A percentile compares a stretch with the other conserved stretches of the same genome.
phyloP scores from a whole-genome alignment of 2,329 filamentous ascomycete species.

The Elsinoe perseae region DNA sequence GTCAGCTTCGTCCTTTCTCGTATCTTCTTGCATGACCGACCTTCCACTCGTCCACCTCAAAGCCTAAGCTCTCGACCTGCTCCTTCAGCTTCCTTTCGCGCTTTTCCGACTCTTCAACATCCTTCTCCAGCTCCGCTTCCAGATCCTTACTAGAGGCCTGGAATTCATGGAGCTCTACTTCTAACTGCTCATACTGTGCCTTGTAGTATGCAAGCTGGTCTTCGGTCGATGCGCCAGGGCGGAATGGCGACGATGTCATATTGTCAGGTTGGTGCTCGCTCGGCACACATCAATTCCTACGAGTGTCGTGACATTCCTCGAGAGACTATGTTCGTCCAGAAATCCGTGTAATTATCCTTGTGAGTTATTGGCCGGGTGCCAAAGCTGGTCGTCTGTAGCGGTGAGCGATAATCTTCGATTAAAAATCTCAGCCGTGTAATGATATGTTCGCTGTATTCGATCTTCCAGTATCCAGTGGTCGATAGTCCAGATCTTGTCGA shows the following conservation, averaged over 20 bases:
- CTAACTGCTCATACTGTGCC: slow-evolving; percentile 84
- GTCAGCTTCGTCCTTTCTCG: slow-evolving; percentile 14
- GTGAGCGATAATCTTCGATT: too few species aligned
- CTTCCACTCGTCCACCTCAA: slow-evolving; percentile 98
- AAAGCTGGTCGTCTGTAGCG: not conserved
- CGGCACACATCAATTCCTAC: not conserved
- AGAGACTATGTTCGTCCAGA: too few species aligned
- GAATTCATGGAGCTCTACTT: slow-evolving; percentile 86
- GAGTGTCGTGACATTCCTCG: not conserved
- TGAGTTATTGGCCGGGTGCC: not conserved
- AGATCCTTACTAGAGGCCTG: slow-evolving; percentile 89
- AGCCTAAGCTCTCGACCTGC: slow-evolving; percentile 75
- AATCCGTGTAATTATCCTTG: not conserved
- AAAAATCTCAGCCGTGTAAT: not conserved
- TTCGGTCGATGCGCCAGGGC: slow-evolving; percentile 41
- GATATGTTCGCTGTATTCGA: not conserved
- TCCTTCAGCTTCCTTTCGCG: slow-evolving; percentile 77
- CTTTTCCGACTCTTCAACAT: slow-evolving; percentile 92
- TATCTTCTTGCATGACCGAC: slow-evolving; percentile 45
- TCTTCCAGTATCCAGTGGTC: not conserved
- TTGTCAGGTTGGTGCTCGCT: slow-evolving; percentile 12
- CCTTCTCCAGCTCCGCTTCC: slow-evolving; percentile 89
- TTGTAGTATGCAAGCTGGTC: slow-evolving; percentile 93
- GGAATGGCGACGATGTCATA: slow-evolving; percentile 32
- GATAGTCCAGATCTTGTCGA: not conserved